phyloP scores from a whole-genome alignment of 2,329 filamentous ascomycete species.

The Fusarium sp. region DNA sequence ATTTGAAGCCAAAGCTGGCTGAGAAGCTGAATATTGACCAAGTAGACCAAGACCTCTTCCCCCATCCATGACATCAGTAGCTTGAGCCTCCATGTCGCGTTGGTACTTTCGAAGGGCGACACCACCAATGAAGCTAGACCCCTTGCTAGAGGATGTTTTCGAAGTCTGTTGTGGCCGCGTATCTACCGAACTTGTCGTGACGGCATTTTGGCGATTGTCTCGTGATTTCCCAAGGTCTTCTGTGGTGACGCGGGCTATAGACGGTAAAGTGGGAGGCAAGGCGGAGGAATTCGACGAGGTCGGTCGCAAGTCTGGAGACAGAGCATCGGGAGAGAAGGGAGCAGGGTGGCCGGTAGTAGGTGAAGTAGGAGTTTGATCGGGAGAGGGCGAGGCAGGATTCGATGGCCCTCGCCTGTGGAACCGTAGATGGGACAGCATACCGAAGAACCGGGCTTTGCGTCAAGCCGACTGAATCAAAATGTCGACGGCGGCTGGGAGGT shows the following conservation, averaged over 20 bases:
- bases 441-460: slow-evolving; percentile 38
- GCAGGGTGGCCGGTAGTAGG: slow-evolving; percentile 57
- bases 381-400: slow-evolving; percentile 68
- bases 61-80: slow-evolving; percentile 38
- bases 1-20: slow-evolving; percentile 37
- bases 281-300: slow-evolving; percentile 56
- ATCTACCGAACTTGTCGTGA: slow-evolving; percentile 42
- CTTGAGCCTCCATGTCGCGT: slow-evolving; percentile 54
- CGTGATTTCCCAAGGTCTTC: slow-evolving; percentile 52
- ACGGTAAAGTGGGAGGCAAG: slow-evolving; percentile 65
- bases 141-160: slow-evolving; percentile 55
- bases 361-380: slow-evolving; percentile 63
- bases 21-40: slow-evolving; percentile 36
- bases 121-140: slow-evolving; percentile 69
- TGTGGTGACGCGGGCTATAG: slow-evolving; percentile 65
- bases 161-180: slow-evolving; percentile 48
- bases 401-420: slow-evolving; percentile 72
- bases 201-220: slow-evolving; percentile 47
- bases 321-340: slow-evolving; percentile 58
- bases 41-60: slow-evolving; percentile 33
- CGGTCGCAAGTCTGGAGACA: slow-evolving; percentile 55
- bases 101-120: slow-evolving; percentile 67
- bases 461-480: slow-evolving; percentile 43
- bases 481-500: slow-evolving; percentile 35
- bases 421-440: slow-evolving; percentile 69